A percentile compares a stretch with the other conserved stretches of the same genome.
Evolutionary conservation across 1,284 basidiomycete genomes (phyloP).

Genomic region (Hymenochaete sp.): DNA sequence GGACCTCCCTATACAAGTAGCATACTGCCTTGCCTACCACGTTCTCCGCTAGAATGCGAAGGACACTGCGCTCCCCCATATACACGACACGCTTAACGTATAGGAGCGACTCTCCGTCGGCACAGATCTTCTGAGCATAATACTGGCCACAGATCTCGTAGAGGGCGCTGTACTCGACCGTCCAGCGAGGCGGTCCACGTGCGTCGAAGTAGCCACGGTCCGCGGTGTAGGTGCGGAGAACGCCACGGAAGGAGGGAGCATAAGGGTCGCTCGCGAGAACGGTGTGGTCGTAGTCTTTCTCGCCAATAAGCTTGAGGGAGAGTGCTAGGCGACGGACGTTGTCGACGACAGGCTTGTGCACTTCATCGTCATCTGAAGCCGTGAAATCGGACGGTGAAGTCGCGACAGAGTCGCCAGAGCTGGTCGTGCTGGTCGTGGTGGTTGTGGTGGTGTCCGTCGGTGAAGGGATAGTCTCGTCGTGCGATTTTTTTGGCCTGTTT

Average conservation of each 20-base stretch:
- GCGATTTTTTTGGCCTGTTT: too few species aligned
- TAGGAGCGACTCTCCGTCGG: slow-evolving; percentile 1
- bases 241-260: slow-evolving; percentile 2
- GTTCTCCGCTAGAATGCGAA: background rate
- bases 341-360: background rate
- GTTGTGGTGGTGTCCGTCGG: slow-evolving; percentile 19
- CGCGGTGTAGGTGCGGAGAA: background rate
- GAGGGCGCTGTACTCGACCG: background rate
- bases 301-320: background rate
- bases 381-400: background rate
- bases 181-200: slow-evolving; percentile 4
- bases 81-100: background rate
- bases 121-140: background rate
- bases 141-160: slow-evolving; percentile 1
- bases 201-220: slow-evolving; percentile 3
- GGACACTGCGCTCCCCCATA: background rate
- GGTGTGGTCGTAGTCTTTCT: background rate
- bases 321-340: background rate
- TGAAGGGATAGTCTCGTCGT: too few species aligned
- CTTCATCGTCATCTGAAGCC: background rate
- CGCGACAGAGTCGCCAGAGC: background rate
- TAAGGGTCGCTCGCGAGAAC: slow-evolving; percentile 1
- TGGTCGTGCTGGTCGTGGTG: background rate
- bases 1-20: background rate
- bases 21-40: background rate